Conservation (phyloP, 768 basidiomycete genomes). For the Ephemerocybe angulata region DNA sequence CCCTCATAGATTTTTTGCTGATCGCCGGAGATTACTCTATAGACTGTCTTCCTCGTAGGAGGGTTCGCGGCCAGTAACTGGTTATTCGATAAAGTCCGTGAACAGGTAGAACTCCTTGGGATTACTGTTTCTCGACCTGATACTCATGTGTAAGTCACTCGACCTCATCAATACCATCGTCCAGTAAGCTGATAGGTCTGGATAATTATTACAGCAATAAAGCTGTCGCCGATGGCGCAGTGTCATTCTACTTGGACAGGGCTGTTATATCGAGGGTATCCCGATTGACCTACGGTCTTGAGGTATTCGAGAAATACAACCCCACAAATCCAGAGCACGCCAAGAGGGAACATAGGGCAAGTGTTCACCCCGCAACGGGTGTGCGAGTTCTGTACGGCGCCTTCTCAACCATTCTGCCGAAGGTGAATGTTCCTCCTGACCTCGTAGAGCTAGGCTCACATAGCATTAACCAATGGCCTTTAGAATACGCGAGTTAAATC, state of each 20-base stretch:
- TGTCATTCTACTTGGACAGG: slow-evolving; percentile 41
- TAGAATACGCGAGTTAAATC: not conserved
- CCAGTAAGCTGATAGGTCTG: not conserved
- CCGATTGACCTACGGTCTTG: slow-evolving; percentile 44
- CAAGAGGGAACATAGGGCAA: slow-evolving; percentile 37
- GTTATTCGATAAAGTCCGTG: slow-evolving; percentile 36
- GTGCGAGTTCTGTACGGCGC: not conserved
- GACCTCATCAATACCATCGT: not conserved
- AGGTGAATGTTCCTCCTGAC: not conserved
- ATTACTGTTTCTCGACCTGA: slow-evolving; percentile 40
- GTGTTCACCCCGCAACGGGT: slow-evolving; percentile 10
- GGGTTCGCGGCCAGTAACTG: slow-evolving; percentile 48
- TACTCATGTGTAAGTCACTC: slow-evolving; percentile 34
- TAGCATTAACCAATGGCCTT: not conserved
- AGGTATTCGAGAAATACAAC: slow-evolving; percentile 34
- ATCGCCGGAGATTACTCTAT: not conserved
- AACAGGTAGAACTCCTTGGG: slow-evolving; percentile 26
- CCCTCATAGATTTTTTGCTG: not conserved
- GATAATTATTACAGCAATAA: slow-evolving; percentile 29
- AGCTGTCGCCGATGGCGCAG: slow-evolving; percentile 51
- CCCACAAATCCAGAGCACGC: too few relatives aligned
- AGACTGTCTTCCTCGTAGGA: slow-evolving; percentile 41
- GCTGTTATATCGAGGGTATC: slow-evolving; percentile 46
- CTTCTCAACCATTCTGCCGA: not conserved
- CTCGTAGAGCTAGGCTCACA: not conserved